Evolutionary conservation across 495 filamentous ascomycete species (phyloP).

Genomic region (Evansstolkia leycettana): DNA sequence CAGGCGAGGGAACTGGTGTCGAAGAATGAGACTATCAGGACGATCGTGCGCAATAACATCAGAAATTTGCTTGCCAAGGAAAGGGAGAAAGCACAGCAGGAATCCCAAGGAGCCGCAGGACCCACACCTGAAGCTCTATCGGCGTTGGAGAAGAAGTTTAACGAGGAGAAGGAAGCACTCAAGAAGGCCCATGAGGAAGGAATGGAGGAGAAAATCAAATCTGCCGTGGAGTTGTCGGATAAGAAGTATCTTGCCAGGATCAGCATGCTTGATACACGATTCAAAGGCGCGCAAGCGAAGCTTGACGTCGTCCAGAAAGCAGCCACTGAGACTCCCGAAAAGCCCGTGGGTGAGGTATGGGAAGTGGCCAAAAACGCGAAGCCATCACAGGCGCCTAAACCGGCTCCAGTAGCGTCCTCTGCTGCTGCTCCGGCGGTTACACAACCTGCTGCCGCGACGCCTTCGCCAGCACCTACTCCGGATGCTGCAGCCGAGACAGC

Average conservation of each 20-base stretch:
- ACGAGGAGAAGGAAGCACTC: conserved; percentile 48
- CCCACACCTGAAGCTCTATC: conserved; percentile 17
- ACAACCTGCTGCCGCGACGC: conserved; percentile 16
- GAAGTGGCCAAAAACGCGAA: conserved; percentile 61
- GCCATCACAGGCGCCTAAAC: conserved; percentile 30
- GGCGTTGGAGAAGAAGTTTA: conserved; percentile 36
- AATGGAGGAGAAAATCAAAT: conserved; percentile 29
- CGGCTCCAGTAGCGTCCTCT: conserved; percentile 16
- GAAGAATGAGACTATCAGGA: conserved; percentile 50
- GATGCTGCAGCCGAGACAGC: conserved; percentile 6
- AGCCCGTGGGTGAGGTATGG: conserved; percentile 76
- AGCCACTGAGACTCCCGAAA: conserved; percentile 69
- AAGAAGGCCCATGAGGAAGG: conserved; percentile 39
- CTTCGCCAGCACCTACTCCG: conserved; percentile 5
- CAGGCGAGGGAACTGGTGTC: conserved; percentile 53
- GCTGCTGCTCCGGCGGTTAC: conserved; percentile 18
- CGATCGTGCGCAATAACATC: conserved; percentile 57
- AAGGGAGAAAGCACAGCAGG: conserved; percentile 44
- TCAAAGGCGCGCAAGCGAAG: conserved; percentile 52
- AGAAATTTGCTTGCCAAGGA: conserved; percentile 42
- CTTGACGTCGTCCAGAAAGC: conserved; percentile 66
- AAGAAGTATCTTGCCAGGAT: conserved; percentile 59
- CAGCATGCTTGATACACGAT: conserved; percentile 69
- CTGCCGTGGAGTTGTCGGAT: conserved; percentile 30
- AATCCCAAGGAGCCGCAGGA: conserved; percentile 17